Base-by-base conservation (phyloP, 495 filamentous ascomycete species). In the Chaetomium cochliodes region DNA sequence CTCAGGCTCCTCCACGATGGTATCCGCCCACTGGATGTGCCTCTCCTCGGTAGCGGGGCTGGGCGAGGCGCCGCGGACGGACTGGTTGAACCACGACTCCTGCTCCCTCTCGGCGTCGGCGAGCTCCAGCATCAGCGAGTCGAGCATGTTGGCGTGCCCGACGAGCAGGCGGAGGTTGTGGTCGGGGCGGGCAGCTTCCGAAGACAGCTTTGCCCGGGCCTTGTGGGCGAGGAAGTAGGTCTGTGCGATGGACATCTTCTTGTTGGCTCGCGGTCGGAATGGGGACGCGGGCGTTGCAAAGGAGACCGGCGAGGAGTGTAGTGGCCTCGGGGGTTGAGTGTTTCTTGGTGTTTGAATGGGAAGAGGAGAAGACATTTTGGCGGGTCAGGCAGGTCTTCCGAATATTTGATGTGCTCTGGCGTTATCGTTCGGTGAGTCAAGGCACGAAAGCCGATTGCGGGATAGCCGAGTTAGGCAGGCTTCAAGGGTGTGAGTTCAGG, bases 201-300 rank as follows among this genome's bases (percentile, higher is more conserved):
- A 84, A 64, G 91, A 90, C 72, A 98, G 92, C 91, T 98, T 98
- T 75, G 87, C 88, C 70, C 94, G 87, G 75, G 94, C 94, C 78
- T 92, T 92, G 84, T 96, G 91, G 73, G 96, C 94, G 70, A 98
- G 88, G 82, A 91, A 96, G 88, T 97, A 98, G 66, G 93, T 97
- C 80, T 97, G 91, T 5, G 94, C 92, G 79, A 98, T 87, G 75
- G 88, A 92, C 94, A 98, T 98, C 81, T 90, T 93, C 70, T 87
- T 79, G 72, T 53, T 58, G 11, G 62, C 41, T 62, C 62, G 44
- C 52, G 76, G 73, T 71, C 77, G 72, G 60, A 66, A 67, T 47
- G 74, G 69, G 1, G 69, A 69, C 50, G 70, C 60, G 53, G 47
- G n/a, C 58, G 67, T 61, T 64, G 65, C 46, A 55, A 61, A 69